These are phyloP conservation scores for Blastocystis sp. DNA, from an alignment of 352 stramenopile genomes.

Conservation along the genomic window DNA sequence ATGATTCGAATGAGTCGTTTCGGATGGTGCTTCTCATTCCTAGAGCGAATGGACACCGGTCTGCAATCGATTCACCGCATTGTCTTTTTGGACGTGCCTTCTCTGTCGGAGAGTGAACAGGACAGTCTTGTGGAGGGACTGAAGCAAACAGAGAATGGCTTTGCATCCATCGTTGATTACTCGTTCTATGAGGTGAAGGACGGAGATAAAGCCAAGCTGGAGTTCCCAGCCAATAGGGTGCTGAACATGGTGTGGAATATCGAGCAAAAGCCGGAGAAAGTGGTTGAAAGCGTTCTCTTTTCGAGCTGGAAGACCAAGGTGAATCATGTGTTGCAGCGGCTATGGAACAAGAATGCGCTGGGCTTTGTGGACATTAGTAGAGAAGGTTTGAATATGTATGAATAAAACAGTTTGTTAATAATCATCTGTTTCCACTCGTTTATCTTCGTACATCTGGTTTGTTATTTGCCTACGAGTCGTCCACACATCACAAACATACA, in stretches of 20 bases:
- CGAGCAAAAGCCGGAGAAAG: neutral
- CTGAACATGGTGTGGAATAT: neutral
- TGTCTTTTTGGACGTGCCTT: neutral
- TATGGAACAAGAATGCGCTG: neutral
- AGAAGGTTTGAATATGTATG: constrained; percentile 13
- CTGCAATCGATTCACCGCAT: neutral
- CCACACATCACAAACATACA: neutral
- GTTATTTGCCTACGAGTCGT: neutral
- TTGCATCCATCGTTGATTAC: neutral
- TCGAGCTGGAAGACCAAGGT: constrained; percentile 50
- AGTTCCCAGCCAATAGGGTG: neutral
- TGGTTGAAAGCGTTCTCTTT: constrained; percentile 29
- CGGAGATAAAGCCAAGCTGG: neutral
- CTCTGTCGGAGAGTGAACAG: neutral
- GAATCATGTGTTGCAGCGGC: neutral
- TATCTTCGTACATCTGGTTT: neutral
- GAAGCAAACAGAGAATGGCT: neutral
- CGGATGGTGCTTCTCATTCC: neutral
- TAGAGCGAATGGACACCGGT: neutral
- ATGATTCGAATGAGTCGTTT: constrained; percentile 45
- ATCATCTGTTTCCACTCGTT: neutral
- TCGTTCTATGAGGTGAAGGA: neutral
- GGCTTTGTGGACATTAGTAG: constrained; percentile 3
- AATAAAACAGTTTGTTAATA: constrained; percentile 48
- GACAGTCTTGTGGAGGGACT: neutral